Conservation (phyloP, 2,329 filamentous ascomycete species). For the Pseudopithomyces chartarum region DNA sequence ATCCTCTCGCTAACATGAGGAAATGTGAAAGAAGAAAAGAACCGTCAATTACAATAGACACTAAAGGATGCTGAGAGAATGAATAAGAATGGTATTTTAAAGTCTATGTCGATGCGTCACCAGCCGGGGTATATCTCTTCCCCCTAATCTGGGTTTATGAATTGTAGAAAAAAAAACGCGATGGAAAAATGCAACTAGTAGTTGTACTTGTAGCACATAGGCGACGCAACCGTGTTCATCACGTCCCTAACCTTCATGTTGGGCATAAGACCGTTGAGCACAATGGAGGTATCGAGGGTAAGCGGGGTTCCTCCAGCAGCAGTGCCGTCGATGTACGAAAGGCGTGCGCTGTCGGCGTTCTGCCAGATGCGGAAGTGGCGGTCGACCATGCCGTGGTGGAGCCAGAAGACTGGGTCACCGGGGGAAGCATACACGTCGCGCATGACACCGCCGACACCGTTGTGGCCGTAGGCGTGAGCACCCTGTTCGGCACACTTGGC, state of each 20-base stretch:
- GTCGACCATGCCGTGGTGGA: slow-evolving; percentile 58
- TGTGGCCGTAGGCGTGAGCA: slow-evolving; percentile 43
- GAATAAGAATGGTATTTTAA: too few relatives aligned
- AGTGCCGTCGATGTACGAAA: slow-evolving; percentile 47
- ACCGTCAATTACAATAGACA: too few relatives aligned
- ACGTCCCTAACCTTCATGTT: slow-evolving; percentile 36
- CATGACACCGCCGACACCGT: slow-evolving; percentile 43
- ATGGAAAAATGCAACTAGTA: slow-evolving; percentile 26
- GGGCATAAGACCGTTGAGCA: slow-evolving; percentile 33
- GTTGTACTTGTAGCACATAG: slow-evolving; percentile 43
- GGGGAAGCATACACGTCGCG: slow-evolving; percentile 38
- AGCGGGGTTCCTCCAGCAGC: slow-evolving; percentile 30
- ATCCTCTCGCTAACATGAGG: too few relatives aligned
- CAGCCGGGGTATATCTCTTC: not conserved
- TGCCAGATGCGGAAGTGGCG: slow-evolving; percentile 59
- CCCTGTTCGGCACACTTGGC: slow-evolving; percentile 34
- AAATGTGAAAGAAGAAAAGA: too few relatives aligned
- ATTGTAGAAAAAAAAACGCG: not conserved
- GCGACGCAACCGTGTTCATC: slow-evolving; percentile 29
- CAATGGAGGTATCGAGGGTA: slow-evolving; percentile 33
- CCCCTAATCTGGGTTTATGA: too few relatives aligned
- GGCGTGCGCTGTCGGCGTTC: slow-evolving; percentile 31
- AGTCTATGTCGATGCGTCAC: too few relatives aligned
- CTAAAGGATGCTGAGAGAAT: not conserved
- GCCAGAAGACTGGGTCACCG: slow-evolving; percentile 51